These are phyloP conservation scores for Fusarium liriodendri DNA, from an alignment of 2,329 filamentous ascomycete genomes.

Conservation along the genomic window DNA sequence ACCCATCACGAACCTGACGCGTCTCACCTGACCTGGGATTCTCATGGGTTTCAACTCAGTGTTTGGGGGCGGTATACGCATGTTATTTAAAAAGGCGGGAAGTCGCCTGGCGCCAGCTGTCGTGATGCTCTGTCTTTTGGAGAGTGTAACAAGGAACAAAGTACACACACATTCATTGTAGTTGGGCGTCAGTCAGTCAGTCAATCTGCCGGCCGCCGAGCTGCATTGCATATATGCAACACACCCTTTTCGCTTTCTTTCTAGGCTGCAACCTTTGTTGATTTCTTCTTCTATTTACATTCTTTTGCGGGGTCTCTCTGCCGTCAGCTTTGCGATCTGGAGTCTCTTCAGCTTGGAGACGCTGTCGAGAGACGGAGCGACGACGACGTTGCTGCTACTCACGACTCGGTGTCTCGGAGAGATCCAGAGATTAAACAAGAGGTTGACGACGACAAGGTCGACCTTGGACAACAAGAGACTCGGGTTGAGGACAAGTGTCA, in stretches of 20 bases:
- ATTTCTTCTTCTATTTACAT: neutral
- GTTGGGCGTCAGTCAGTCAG: conserved; percentile 1
- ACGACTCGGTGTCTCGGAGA: conserved; percentile 15
- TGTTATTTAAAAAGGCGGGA: conserved; percentile 24
- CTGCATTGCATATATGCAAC: conserved; percentile 28
- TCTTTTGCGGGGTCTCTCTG: neutral
- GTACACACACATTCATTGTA: neutral
- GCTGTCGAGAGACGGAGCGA: conserved; percentile 21
- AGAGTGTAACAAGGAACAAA: conserved; percentile 16
- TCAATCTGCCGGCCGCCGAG: conserved; percentile 13
- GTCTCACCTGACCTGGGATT: conserved; percentile 33
- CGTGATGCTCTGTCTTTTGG: conserved; percentile 7
- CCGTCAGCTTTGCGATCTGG: conserved; percentile 17
- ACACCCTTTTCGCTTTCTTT: conserved; percentile 10
- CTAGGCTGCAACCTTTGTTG: neutral
- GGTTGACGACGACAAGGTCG: neutral
- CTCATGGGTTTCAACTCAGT: conserved; percentile 1
- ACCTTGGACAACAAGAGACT: neutral
- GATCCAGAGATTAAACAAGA: conserved; percentile 11
- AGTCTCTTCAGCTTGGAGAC: conserved; percentile 21
- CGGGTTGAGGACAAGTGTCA: neutral
- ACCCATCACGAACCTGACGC: conserved; percentile 36
- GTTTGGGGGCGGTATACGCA: neutral
- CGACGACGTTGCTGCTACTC: conserved; percentile 31
- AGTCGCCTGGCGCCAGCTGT: conserved; percentile 2